phyloP scores from a whole-genome alignment of 805 yeast genomes.

The Jamesozyma hellenica region DNA sequence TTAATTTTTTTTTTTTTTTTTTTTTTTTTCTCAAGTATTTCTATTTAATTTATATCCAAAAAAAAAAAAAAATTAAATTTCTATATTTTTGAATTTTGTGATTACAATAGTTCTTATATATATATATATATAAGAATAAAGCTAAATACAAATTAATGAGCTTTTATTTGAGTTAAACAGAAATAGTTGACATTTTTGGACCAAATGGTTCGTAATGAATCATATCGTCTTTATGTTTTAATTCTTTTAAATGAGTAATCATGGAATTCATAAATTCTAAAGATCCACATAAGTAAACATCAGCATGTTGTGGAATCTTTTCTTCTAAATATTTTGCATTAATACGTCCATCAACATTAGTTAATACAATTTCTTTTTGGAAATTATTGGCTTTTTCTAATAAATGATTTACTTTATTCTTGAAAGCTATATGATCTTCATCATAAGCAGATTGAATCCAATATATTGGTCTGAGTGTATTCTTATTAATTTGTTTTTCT shows the following conservation, averaged over 20 bases:
- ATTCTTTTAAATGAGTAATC: constrained; percentile 13
- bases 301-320: constrained; percentile 22
- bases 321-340: constrained; percentile 15
- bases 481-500: constrained; percentile 27
- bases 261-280: constrained; percentile 22
- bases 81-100: no score
- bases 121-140: no score
- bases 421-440: constrained; percentile 20
- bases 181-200: constrained; percentile 27
- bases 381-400: constrained; percentile 9
- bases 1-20: no score
- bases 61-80: no score
- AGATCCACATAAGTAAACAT: constrained; percentile 28
- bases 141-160: no score
- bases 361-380: constrained; percentile 14
- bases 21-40: no score
- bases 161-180: no score
- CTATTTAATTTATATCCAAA: no score
- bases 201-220: constrained; percentile 30
- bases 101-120: no score
- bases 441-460: constrained; percentile 27
- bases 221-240: constrained; percentile 17
- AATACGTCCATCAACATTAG: constrained; percentile 19
- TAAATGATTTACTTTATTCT: constrained; percentile 16
- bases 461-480: constrained; percentile 23